Percentiles rank a stretch among this genome's conserved stretches.
These are phyloP conservation scores for Plectosphaerella cucumerina DNA, from an alignment of 2,329 filamentous ascomycete species.

Conservation along the genomic window DNA sequence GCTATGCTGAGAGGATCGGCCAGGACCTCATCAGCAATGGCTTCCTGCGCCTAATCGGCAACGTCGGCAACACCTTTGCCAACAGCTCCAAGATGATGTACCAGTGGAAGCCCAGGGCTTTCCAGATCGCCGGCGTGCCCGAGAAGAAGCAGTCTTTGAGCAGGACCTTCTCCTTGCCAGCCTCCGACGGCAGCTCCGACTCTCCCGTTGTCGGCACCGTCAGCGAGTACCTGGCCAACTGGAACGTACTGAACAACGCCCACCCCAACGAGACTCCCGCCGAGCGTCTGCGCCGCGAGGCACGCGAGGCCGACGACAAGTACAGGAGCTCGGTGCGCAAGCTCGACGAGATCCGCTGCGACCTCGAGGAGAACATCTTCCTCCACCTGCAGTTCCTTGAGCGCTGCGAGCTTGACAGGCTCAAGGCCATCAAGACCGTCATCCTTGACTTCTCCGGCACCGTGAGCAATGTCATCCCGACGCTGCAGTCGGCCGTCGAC, in stretches of 20 bases:
- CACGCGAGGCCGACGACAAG: slow-evolving; percentile 83
- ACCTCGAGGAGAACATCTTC: slow-evolving; percentile 92
- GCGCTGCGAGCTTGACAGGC: slow-evolving; percentile 89
- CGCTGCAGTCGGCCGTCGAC: slow-evolving; percentile 90
- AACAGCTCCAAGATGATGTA: slow-evolving; percentile 98
- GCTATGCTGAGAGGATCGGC: slow-evolving; percentile 89
- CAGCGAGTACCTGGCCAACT: slow-evolving; percentile 83
- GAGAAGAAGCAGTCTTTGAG: slow-evolving; percentile 76
- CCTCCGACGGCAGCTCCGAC: slow-evolving; percentile 51
- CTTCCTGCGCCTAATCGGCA: slow-evolving; percentile 85
- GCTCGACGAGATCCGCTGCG: slow-evolving; percentile 86
- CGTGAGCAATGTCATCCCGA: slow-evolving; percentile 96
- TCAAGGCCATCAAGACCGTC: slow-evolving; percentile 98
- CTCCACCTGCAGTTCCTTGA: slow-evolving; percentile 94
- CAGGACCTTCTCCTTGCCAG: slow-evolving; percentile 70
- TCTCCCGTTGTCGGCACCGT: slow-evolving; percentile 80
- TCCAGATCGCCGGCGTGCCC: slow-evolving; percentile 79
- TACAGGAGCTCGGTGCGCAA: slow-evolving; percentile 86
- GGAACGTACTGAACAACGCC: slow-evolving; percentile 87
- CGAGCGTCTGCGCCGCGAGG: slow-evolving; percentile 83
- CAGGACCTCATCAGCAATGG: slow-evolving; percentile 86
- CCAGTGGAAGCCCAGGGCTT: slow-evolving; percentile 92
- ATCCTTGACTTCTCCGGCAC: slow-evolving; percentile 96
- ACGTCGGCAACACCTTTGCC: slow-evolving; percentile 91
- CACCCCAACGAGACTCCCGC: slow-evolving; percentile 91